Base-by-base conservation (phyloP, 805 yeast species). In the Allodekkera sacchari region DNA sequence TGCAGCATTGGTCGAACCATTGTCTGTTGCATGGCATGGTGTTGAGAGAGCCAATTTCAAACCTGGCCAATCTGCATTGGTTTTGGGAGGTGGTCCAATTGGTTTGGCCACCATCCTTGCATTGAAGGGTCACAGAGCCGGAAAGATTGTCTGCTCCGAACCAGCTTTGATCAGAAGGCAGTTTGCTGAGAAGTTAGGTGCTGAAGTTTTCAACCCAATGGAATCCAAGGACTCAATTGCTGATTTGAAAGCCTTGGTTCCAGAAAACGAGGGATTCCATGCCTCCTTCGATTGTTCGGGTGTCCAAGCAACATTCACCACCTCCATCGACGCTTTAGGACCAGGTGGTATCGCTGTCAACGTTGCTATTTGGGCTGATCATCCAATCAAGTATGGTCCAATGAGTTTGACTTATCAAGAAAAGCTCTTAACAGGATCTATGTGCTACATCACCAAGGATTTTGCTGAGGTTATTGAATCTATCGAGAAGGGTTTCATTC, bases 301-400 rank as follows among this genome's bases (percentile, higher is more conserved):
- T 14, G 53, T 73, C 7, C 68, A 63, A 32, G 62, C 64, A 7
- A 76, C 82, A 9, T 64, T 70, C 33, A 62, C 61, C 28, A 62
- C 77, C 4, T 70, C 73, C 4, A 48, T 77, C 23, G 58, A 56
- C 23, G 71, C 73, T 4, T 53, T 73, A 7, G 56, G 66, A 1
- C 66, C 71, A 5, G 63, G 70, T 39, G 83, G 83, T 27, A 58
- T 61, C 3, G 69, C 75, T n/a, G 71, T 73, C 19, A 77, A 76
- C 50, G 67, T 77, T 34, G 83, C 83, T 5, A 70, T 77, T 27
- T 77, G 81, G 80, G 74, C 77, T 14, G 61, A 64, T 28, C 56
- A 63, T 22, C 65, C 74, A 6, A 53, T 68, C 17, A 57, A 57
- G 11, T 68, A 64, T 46, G 61, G 61, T 40, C 79, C 78, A 33